phyloP scores from a whole-genome alignment of 768 basidiomycete species.

The Pisolithus marmoratus region DNA sequence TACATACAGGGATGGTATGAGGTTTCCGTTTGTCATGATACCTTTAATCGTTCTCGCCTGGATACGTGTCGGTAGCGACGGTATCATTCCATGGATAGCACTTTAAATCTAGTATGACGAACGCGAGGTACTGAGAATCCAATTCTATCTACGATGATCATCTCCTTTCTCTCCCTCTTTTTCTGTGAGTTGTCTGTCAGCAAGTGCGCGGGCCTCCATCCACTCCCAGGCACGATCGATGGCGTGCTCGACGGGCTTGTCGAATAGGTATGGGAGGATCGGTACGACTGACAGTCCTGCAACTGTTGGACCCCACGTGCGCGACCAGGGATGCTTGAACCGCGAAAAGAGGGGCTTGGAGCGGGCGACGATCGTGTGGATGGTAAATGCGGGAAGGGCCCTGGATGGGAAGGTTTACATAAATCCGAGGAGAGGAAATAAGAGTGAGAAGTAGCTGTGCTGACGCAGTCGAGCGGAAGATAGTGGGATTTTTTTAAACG shows the following conservation, averaged over 20 bases:
- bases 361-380: slow-evolving; percentile 76
- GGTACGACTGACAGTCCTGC: slow-evolving; percentile 74
- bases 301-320: slow-evolving; percentile 69
- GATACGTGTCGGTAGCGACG: too few species aligned
- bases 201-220: slow-evolving; percentile 53
- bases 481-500: neutral
- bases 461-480: neutral
- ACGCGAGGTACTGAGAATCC: too few species aligned
- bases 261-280: slow-evolving; percentile 67
- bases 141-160: neutral
- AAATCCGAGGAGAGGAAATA: slow-evolving; percentile 1
- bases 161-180: slow-evolving; percentile 3
- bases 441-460: neutral
- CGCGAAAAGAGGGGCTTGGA: slow-evolving; percentile 62
- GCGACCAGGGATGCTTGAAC: slow-evolving; percentile 50
- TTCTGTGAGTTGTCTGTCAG: slow-evolving; percentile 29
- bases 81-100: too few species aligned
- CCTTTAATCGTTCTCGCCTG: too few species aligned
- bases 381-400: slow-evolving; percentile 80
- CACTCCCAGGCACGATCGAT: slow-evolving; percentile 68
- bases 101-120: too few species aligned
- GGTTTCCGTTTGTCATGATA: too few species aligned
- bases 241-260: slow-evolving; percentile 71
- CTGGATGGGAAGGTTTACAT: slow-evolving; percentile 33
- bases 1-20: neutral